phyloP scores from a whole-genome alignment of 1,284 basidiomycete species.

The Ceratobasidium sp. region DNA sequence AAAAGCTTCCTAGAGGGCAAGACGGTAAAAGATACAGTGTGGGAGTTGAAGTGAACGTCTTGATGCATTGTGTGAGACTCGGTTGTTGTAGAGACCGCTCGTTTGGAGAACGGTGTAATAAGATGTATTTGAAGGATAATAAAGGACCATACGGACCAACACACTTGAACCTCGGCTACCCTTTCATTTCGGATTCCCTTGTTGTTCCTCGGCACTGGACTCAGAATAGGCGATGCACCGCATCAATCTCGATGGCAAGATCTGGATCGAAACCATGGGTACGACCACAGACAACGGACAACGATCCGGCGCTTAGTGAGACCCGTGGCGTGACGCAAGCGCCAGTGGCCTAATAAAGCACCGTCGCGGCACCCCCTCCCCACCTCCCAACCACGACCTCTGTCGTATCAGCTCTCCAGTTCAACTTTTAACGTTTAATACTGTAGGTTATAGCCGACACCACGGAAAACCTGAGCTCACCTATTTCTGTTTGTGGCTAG shows the following conservation, averaged over 20 bases:
- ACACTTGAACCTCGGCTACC: no score
- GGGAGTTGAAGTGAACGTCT: conserved; percentile 56
- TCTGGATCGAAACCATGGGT: conserved; percentile 3
- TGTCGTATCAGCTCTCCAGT: conserved; percentile 6
- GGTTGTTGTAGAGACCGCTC: no score
- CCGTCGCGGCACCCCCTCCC: neutral
- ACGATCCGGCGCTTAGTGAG: conserved; percentile 1
- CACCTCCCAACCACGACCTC: conserved; percentile 24
- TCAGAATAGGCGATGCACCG: no score
- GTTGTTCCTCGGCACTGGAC: no score
- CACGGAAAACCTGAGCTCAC: neutral
- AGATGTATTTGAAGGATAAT: no score
- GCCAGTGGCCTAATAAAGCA: conserved; percentile 24
- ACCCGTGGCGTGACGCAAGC: conserved; percentile 22
- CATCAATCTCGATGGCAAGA: no score
- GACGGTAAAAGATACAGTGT: conserved; percentile 67
- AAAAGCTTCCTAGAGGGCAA: conserved; percentile 69
- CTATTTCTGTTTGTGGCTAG: conserved; percentile 63
- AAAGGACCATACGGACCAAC: no score
- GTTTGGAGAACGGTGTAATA: no score
- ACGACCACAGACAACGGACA: neutral
- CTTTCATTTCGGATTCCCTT: no score
- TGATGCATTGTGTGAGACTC: no score
- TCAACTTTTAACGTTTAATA: conserved; percentile 3
- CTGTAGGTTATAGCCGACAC: no score